phyloP scores from a whole-genome alignment of 352 stramenopile genomes.

The Phytophthora idaei region DNA sequence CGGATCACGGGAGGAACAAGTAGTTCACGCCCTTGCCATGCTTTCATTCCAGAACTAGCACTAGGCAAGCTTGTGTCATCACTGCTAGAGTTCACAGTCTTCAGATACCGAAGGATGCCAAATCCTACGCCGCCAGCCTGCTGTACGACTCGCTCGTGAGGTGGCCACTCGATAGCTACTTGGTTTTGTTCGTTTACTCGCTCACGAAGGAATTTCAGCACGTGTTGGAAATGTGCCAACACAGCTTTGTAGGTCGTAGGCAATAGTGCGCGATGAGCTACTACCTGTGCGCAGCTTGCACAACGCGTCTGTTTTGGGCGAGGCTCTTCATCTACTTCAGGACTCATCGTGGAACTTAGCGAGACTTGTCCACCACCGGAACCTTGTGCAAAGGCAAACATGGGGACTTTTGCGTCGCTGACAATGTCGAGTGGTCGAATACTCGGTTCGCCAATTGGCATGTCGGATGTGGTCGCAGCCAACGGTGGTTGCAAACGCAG shows the following conservation, averaged over 20 bases:
- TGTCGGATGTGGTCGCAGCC: neutral
- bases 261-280: slow-evolving; percentile 78
- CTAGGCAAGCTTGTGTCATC: slow-evolving; percentile 19
- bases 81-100: slow-evolving; percentile 14
- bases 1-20: slow-evolving; percentile 93
- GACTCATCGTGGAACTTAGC: slow-evolving; percentile 14
- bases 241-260: slow-evolving; percentile 94
- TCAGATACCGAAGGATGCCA: slow-evolving; percentile 63
- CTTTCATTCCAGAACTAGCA: slow-evolving; percentile 8
- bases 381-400: slow-evolving; percentile 49
- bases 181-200: slow-evolving; percentile 51
- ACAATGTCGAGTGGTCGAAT: slow-evolving; percentile 68
- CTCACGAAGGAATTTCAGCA: slow-evolving; percentile 71
- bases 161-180: slow-evolving; percentile 88
- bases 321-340: slow-evolving; percentile 26
- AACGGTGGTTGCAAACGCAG: slow-evolving; percentile 68
- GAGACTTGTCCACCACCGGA: slow-evolving; percentile 24
- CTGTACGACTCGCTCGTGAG: slow-evolving; percentile 83
- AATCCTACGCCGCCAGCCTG: slow-evolving; percentile 94
- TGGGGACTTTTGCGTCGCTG: slow-evolving; percentile 67
- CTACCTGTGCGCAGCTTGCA: slow-evolving; percentile 80
- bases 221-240: slow-evolving; percentile 93
- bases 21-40: slow-evolving; percentile 52
- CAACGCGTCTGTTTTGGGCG: slow-evolving; percentile 59
- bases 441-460: slow-evolving; percentile 12